A percentile compares a stretch with the other conserved stretches of the same genome.
phyloP scores from a whole-genome alignment of 2,329 filamentous ascomycete genomes.

The Pestalotiopsis sp. region DNA sequence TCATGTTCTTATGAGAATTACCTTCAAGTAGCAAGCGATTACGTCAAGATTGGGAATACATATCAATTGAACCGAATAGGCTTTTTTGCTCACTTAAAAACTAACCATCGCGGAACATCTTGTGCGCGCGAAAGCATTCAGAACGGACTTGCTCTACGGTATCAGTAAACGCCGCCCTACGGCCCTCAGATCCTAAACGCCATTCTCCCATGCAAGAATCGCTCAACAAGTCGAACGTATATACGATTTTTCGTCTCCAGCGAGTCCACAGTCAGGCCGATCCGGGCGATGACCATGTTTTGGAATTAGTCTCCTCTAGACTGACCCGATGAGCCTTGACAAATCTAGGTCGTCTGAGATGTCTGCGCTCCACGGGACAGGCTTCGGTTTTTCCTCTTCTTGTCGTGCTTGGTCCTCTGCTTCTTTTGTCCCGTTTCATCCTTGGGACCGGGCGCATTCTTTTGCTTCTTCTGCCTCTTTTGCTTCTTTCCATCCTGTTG shows the following conservation, averaged over 20 bases:
- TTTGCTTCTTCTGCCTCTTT: background rate
- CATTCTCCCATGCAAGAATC: background rate
- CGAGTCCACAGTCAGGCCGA: background rate
- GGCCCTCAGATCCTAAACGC: background rate
- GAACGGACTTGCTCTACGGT: conserved; percentile 7
- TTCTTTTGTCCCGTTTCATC: background rate
- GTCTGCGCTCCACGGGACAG: background rate
- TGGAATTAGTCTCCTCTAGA: background rate
- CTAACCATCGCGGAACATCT: background rate
- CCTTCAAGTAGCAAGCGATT: too few species aligned
- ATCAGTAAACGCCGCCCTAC: conserved; percentile 7
- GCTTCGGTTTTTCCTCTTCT: background rate
- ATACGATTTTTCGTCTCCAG: background rate
- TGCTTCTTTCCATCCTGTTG: background rate
- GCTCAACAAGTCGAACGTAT: background rate
- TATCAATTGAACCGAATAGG: background rate
- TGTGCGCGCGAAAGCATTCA: background rate
- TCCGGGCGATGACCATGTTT: background rate
- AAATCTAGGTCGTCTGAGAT: background rate
- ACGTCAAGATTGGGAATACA: background rate
- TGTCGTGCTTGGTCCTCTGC: background rate
- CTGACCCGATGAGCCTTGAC: background rate
- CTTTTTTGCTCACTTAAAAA: background rate
- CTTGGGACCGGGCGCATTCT: background rate
- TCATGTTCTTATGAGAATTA: too few species aligned